phyloP scores from a whole-genome alignment of 495 filamentous ascomycete genomes.

The Cenococcum geophilum region DNA sequence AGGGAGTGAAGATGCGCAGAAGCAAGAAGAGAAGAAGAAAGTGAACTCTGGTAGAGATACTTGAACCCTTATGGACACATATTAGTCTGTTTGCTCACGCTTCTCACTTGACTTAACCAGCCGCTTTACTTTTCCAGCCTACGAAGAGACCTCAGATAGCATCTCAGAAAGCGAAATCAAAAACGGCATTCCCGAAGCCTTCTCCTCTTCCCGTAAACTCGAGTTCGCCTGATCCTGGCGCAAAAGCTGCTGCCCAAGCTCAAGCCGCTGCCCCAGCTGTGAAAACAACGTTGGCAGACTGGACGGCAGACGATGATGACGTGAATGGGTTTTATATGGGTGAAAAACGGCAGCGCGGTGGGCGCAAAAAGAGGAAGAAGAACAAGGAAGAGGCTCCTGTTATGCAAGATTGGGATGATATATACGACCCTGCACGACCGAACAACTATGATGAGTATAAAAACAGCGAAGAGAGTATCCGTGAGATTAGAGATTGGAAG shows the following conservation, averaged over 20 bases:
- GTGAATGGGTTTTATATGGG: slow-evolving; percentile 55
- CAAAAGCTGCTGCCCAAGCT: slow-evolving; percentile 8
- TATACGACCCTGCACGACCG: slow-evolving; percentile 79
- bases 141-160: slow-evolving; percentile 66
- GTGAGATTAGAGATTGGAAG: slow-evolving; percentile 73
- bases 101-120: slow-evolving; percentile 42
- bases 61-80: slow-evolving; percentile 35
- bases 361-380: slow-evolving; percentile 69
- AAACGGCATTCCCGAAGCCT: slow-evolving; percentile 21
- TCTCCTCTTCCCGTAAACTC: neutral
- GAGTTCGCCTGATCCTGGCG: slow-evolving; percentile 25
- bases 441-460: slow-evolving; percentile 85
- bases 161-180: slow-evolving; percentile 48
- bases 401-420: slow-evolving; percentile 82
- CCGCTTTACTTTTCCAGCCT: slow-evolving; percentile 82
- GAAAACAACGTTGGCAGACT: slow-evolving; percentile 76
- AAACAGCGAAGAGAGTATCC: slow-evolving; percentile 74
- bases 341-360: slow-evolving; percentile 67
- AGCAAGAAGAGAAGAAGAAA: slow-evolving; percentile 38
- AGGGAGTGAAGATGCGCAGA: slow-evolving; percentile 50
- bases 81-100: slow-evolving; percentile 43
- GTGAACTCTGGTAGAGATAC: slow-evolving; percentile 64
- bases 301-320: slow-evolving; percentile 75
- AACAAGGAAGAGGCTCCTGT: slow-evolving; percentile 54
- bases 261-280: slow-evolving; percentile 11